Base-by-base conservation (phyloP, 129 eudicot species). In the Lactuca saligna region DNA sequence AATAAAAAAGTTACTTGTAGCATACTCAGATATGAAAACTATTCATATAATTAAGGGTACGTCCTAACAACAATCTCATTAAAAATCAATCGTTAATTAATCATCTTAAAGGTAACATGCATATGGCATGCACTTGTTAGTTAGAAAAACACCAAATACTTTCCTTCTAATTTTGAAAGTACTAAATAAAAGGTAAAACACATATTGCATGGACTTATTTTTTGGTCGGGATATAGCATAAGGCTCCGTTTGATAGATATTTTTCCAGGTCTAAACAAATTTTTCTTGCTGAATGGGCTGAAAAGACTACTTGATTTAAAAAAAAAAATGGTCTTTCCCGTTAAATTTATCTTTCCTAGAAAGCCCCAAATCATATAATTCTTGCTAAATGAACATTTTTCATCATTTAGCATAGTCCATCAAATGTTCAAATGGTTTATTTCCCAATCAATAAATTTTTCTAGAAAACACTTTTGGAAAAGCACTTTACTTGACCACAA, bases 91-190 rank as follows among this genome's bases (percentile, higher is more conserved):
- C 6, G 39, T 20, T 41, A 11, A 15, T 6, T 5, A 10, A 12
- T 11, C 17, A 37, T 8, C 35, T 8, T 29, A 12, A 71, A 15
- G 58, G 66, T 15, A 54, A 63, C 64, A 55, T 48, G 12, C 78
- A 63, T 63, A 54, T 25, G 35, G 49, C 41, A 14, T 73, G 78
- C 14, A 41, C 14, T 29, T 37, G 70, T 72, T 54, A 3, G 35
- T 60, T 54, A 29, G 63, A 39, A 11, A 72, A 49, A 29, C 56
- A 60, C 57, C 16, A 31, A 32, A 71, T 0, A 71, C 49, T 7
- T 59, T 71, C 32, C 56, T 41, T 66, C 25, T 50, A 66, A 20
- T 75, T 61, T 66, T 75, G 61, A 57, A 39, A 51, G 34, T 38
- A 65, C 37, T 12, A 5, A 57, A 48, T 66, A 57, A 49, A 65